phyloP scores from a whole-genome alignment of 2,329 filamentous ascomycete genomes.

The Cladosporium sp. region DNA sequence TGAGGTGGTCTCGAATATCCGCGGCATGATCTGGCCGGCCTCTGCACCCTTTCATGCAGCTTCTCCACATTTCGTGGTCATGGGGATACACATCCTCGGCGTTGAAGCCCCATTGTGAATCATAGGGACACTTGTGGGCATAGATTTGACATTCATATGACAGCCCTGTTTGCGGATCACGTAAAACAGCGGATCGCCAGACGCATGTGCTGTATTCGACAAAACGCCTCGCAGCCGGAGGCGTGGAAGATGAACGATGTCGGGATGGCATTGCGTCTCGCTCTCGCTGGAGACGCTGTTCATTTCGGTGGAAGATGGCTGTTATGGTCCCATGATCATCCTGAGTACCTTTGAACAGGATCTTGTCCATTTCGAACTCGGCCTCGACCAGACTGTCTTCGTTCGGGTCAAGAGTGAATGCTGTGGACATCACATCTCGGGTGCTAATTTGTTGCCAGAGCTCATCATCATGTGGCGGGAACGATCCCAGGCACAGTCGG shows the following conservation, averaged over 20 bases:
- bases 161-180: background rate
- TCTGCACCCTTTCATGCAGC: background rate
- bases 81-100: fast-evolving
- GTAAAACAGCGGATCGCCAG: too few relatives aligned
- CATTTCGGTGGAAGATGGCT: background rate
- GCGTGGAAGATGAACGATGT: background rate
- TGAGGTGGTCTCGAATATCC: background rate
- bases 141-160: background rate
- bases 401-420: background rate
- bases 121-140: background rate
- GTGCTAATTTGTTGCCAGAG: background rate
- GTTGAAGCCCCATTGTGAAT: background rate
- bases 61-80: background rate
- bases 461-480: background rate
- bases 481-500: background rate
- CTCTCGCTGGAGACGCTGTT: background rate
- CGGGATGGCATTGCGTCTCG: background rate
- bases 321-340: background rate
- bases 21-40: background rate
- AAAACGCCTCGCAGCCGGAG: background rate
- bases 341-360: background rate
- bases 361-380: background rate
- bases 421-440: background rate
- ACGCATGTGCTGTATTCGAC: fast-evolving
- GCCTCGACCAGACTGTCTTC: background rate